phyloP scores from a whole-genome alignment of 2,329 filamentous ascomycete genomes.

The Fusarium ramigenum region DNA sequence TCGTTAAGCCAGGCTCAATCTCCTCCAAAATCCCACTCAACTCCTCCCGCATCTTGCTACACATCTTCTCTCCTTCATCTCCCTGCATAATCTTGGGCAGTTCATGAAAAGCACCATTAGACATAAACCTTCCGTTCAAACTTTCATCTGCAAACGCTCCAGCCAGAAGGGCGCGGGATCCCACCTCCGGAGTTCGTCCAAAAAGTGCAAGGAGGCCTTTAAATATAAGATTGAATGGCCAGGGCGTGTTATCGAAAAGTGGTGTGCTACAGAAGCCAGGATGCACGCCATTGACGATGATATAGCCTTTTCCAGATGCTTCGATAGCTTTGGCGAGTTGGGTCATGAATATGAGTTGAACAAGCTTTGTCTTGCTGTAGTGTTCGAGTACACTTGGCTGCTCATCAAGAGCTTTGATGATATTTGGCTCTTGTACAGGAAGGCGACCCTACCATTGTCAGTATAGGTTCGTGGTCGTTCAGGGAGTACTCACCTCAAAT shows the following conservation, averaged over 20 bases:
- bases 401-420: constrained; percentile 48
- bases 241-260: constrained; percentile 49
- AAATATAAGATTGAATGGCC: constrained; percentile 41
- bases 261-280: constrained; percentile 54
- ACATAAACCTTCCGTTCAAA: constrained; percentile 54
- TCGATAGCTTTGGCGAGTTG: constrained; percentile 49
- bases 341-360: constrained; percentile 43
- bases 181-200: constrained; percentile 52
- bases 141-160: constrained; percentile 50
- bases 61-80: constrained; percentile 49
- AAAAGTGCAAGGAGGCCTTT: constrained; percentile 34
- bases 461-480: neutral
- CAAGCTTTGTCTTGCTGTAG: constrained; percentile 46
- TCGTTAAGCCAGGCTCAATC: constrained; percentile 52
- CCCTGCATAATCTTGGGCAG: constrained; percentile 43
- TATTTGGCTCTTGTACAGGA: constrained; percentile 43
- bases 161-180: constrained; percentile 51
- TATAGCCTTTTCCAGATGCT: constrained; percentile 43
- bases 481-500: constrained; percentile 16
- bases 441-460: constrained; percentile 45
- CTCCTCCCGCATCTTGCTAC: constrained; percentile 54
- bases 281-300: constrained; percentile 52
- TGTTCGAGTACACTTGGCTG: constrained; percentile 33
- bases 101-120: constrained; percentile 43
- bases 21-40: constrained; percentile 53